Evolutionary conservation across 225 moss, liverwort and hornwort species (phyloP).

Genomic region (Asterella californica): DNA sequence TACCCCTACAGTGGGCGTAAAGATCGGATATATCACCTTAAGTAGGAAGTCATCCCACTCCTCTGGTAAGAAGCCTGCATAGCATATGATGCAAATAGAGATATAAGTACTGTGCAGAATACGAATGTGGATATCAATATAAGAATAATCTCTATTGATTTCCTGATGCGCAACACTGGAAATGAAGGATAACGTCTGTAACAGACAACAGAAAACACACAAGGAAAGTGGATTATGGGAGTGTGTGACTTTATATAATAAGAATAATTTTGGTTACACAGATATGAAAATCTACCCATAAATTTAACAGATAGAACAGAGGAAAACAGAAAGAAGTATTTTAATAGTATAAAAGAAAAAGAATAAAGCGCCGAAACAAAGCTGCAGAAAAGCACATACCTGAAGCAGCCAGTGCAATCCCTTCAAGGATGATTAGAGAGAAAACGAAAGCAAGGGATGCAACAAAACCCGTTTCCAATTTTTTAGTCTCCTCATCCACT

Average conservation of each 20-base stretch:
- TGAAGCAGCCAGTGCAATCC: conserved; percentile 33
- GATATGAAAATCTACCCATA: too few species aligned
- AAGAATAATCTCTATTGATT: not conserved
- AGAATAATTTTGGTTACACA: too few species aligned
- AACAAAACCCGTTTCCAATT: conserved; percentile 36
- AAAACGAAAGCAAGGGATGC: conserved; percentile 33
- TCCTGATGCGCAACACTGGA: not conserved
- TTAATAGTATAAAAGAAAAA: too few species aligned
- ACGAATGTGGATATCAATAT: too few species aligned
- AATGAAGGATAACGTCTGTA: not conserved
- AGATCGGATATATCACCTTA: conserved; percentile 33
- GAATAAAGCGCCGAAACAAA: not conserved
- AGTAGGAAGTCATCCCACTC: conserved; percentile 39
- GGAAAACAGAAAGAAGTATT: not conserved
- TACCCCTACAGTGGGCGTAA: conserved; percentile 41
- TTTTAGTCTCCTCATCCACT: conserved; percentile 23
- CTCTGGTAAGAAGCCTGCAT: conserved; percentile 39
- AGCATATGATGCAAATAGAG: not conserved
- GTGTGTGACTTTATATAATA: too few species aligned
- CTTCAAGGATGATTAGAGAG: conserved; percentile 34
- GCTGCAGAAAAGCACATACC: conserved; percentile 1
- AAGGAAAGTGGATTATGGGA: too few species aligned
- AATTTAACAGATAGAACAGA: too few species aligned
- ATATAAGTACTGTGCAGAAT: not conserved
- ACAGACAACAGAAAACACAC: too few species aligned